Percentiles rank a stretch among this genome's conserved stretches.
Evolutionary conservation across 352 stramenopile species (phyloP).

Genomic region (Pythium plurisporium): DNA sequence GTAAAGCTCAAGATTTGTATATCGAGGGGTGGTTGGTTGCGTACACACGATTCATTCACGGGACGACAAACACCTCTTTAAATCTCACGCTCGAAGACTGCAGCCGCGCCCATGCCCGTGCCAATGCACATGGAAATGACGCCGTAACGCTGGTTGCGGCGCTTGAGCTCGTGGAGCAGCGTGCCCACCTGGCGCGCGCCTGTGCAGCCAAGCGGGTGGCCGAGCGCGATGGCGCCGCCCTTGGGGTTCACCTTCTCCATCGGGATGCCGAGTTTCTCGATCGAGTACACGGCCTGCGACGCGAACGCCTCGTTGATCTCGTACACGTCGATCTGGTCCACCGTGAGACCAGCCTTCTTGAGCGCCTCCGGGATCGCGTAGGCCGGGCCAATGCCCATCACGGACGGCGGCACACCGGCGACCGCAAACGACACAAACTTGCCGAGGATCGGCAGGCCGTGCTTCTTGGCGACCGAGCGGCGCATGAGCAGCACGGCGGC

Average conservation of each 20-base stretch:
- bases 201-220: slow-evolving; percentile 88
- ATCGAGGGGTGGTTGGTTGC: too few species aligned
- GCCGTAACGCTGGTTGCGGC: slow-evolving; percentile 77
- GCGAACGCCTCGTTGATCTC: slow-evolving; percentile 93
- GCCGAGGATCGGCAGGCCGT: slow-evolving; percentile 78
- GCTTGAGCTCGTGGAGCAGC: slow-evolving; percentile 89
- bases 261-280: slow-evolving; percentile 73
- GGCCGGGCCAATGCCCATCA: slow-evolving; percentile 87
- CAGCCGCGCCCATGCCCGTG: slow-evolving; percentile 92
- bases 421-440: slow-evolving; percentile 85
- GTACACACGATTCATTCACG: too few species aligned
- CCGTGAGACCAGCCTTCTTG: slow-evolving; percentile 55
- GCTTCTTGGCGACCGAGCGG: slow-evolving; percentile 67
- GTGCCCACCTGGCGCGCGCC: slow-evolving; percentile 89
- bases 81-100: slow-evolving; percentile 85
- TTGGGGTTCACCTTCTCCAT: slow-evolving; percentile 89
- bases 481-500: slow-evolving; percentile 86
- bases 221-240: slow-evolving; percentile 85
- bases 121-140: slow-evolving; percentile 96
- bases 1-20: too few species aligned
- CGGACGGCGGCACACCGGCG: slow-evolving; percentile 70
- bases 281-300: slow-evolving; percentile 80
- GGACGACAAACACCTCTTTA: neutral
- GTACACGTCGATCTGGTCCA: slow-evolving; percentile 86
- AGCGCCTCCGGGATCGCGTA: slow-evolving; percentile 76